phyloP scores from a whole-genome alignment of 2,329 filamentous ascomycete species.

The Pyricularia grisea region DNA sequence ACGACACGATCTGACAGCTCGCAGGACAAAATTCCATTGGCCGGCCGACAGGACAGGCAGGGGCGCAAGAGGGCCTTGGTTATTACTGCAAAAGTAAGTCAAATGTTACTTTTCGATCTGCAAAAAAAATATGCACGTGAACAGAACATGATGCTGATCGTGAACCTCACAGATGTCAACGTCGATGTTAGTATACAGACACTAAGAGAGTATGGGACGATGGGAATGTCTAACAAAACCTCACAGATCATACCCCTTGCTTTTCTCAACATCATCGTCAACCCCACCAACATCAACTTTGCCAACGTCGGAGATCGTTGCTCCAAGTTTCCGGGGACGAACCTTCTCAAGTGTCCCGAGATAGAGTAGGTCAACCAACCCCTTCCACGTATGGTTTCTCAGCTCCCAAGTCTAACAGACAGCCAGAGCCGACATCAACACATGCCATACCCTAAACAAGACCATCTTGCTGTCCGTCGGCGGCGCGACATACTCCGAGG shows the following conservation, averaged over 20 bases:
- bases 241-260: slow-evolving; percentile 51
- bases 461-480: slow-evolving; percentile 65
- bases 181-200: slow-evolving; percentile 32
- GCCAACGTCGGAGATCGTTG: slow-evolving; percentile 55
- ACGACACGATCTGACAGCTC: background rate
- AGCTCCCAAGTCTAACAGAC: background rate
- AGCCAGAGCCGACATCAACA: slow-evolving; percentile 35
- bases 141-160: background rate
- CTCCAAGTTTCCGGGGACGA: slow-evolving; percentile 45
- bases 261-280: slow-evolving; percentile 50
- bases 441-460: slow-evolving; percentile 56
- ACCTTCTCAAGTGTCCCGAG: slow-evolving; percentile 51
- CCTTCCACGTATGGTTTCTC: background rate
- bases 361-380: slow-evolving; percentile 41
- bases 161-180: slow-evolving; percentile 16
- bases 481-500: slow-evolving; percentile 60
- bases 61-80: slow-evolving; percentile 43
- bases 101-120: background rate
- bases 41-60: slow-evolving; percentile 29
- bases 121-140: background rate
- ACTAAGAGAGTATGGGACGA: background rate
- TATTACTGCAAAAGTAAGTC: slow-evolving; percentile 49
- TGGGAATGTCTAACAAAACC: background rate
- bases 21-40: slow-evolving; percentile 51
- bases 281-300: slow-evolving; percentile 50